Percentiles rank a stretch among this genome's conserved stretches.
Conservation (phyloP, 1,284 basidiomycete species). For the Cerrena zonata region DNA sequence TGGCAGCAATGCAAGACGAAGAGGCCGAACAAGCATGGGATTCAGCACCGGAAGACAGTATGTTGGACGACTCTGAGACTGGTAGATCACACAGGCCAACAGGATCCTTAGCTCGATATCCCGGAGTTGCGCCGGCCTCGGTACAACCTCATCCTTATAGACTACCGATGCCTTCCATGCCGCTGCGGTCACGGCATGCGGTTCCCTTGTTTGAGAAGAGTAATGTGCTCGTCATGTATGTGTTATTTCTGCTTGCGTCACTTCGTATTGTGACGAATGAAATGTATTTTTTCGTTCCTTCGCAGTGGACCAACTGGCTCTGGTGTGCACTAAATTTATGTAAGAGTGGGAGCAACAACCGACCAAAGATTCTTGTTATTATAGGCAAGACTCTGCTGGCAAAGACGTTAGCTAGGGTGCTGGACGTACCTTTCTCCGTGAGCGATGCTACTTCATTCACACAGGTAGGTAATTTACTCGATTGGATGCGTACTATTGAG, state of each 20-base stretch:
- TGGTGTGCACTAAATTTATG: slow-evolving; percentile 38
- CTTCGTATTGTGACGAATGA: slow-evolving; percentile 1
- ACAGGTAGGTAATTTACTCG: slow-evolving; percentile 43
- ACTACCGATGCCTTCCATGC: slow-evolving; percentile 31
- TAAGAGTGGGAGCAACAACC: neutral
- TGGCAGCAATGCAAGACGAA: slow-evolving; percentile 44
- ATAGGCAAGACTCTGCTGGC: slow-evolving; percentile 84
- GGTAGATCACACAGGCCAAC: slow-evolving; percentile 7
- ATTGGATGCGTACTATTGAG: neutral
- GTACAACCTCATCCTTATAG: slow-evolving; percentile 50
- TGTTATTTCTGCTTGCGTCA: slow-evolving; percentile 12
- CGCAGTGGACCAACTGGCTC: slow-evolving; percentile 78
- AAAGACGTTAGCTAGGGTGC: slow-evolving; percentile 75
- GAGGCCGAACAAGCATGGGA: slow-evolving; percentile 26
- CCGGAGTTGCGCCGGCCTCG: slow-evolving; percentile 45
- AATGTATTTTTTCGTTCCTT: slow-evolving; percentile 11
- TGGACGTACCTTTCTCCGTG: slow-evolving; percentile 88
- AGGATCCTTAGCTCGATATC: slow-evolving; percentile 2
- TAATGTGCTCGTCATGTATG: slow-evolving; percentile 84
- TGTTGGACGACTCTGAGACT: slow-evolving; percentile 31
- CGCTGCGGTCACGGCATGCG: slow-evolving; percentile 37
- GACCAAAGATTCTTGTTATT: neutral
- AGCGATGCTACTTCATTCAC: slow-evolving; percentile 83
- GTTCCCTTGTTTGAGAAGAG: slow-evolving; percentile 83
- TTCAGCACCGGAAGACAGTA: slow-evolving; percentile 16